Percentiles rank a stretch among this genome's conserved stretches.
Evolutionary conservation across 2,329 filamentous ascomycete species (phyloP).

Genomic region (Hypoxylon sp.): DNA sequence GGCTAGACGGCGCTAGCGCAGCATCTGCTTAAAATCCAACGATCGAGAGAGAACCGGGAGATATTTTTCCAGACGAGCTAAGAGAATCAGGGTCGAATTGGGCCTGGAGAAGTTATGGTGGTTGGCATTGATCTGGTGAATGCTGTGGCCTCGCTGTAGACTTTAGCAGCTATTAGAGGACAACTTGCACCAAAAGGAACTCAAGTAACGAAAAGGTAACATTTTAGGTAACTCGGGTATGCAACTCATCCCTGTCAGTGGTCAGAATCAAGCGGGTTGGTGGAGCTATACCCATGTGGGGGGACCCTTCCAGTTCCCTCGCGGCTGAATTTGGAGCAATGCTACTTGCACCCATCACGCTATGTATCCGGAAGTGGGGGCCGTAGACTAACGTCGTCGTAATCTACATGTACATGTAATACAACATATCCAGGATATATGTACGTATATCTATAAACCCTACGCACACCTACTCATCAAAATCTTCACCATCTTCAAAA

Average conservation of each 20-base stretch:
- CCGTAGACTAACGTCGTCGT: slow-evolving; percentile 18
- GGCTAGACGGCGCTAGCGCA: slow-evolving; percentile 41
- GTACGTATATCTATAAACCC: too few species aligned
- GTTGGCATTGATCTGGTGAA: slow-evolving; percentile 21
- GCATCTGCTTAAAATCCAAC: slow-evolving; percentile 38
- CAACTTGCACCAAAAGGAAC: slow-evolving; percentile 50
- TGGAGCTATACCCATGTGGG: slow-evolving; percentile 25
- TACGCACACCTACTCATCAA: too few species aligned
- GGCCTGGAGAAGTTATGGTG: slow-evolving; percentile 8
- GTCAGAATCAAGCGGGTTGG: slow-evolving; percentile 2
- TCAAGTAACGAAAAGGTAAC: slow-evolving; percentile 6
- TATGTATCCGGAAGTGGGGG: slow-evolving; percentile 11
- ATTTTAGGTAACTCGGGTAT: slow-evolving; percentile 32
- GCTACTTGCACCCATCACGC: slow-evolving; percentile 3
- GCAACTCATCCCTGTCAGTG: slow-evolving; percentile 29
- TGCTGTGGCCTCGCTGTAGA: slow-evolving; percentile 4
- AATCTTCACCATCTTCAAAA: too few species aligned
- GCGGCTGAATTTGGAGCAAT: slow-evolving; percentile 43
- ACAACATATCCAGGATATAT: too few species aligned
- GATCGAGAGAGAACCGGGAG: not conserved
- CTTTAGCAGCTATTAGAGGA: slow-evolving; percentile 43
- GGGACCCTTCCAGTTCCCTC: slow-evolving; percentile 32
- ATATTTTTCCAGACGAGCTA: not conserved
- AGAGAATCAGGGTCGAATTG: slow-evolving; percentile 11
- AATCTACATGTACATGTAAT: too few species aligned